Evolutionary conservation across 1,139 yeast species (phyloP), one percentile per base, ranked within the genome.

Genomic region (Spathaspora sp.): DNA sequence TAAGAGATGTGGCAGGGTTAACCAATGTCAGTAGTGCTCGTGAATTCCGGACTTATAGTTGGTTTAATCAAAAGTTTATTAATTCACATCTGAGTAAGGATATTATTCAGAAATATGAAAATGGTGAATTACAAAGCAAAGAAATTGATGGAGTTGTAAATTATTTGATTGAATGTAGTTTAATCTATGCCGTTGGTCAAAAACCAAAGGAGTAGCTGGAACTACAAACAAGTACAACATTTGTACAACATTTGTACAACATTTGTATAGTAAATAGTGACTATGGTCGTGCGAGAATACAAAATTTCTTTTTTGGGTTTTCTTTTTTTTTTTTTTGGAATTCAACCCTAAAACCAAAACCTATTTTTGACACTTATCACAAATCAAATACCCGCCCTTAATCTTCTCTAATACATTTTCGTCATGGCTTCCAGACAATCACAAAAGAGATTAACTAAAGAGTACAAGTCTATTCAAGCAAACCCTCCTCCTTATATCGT

Each of bases 401-500:
- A 37, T 18, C 39, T 17, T 36, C 4, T 36, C 2, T 4, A 18
- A 37, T 3, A 37, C 39, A 20, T 11, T 10, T 18, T 11, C 17
- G 44, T 27, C 44, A 78, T 84, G 59, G 74, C 72, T 7, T 77
- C 91, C 2, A 71, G 84, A 24, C 75, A 68, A 56, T 63, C 76
- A 20, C 74, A 68, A 50, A 75, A 73, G 50, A 61, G 82, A 45
- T 80, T 90, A 48, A 81, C 88, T 2, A 82, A 86, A 59, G 97
- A 90, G 70, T 90, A 88, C 66, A 86, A 84, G 64, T 69, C 80
- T 42, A 79, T 90, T 53, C 79, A 77, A 56, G 83, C 81, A 47
- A 84, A 78, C 55, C 96, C 97, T 1, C 89, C 95, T 5, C 96
- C 95, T 4, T 89, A 68, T 56, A 83, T 90, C 46, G 70, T 71